Evolutionary conservation across 345 rosid genomes (phyloP).

Genomic region (Erucastrum elatum): DNA sequence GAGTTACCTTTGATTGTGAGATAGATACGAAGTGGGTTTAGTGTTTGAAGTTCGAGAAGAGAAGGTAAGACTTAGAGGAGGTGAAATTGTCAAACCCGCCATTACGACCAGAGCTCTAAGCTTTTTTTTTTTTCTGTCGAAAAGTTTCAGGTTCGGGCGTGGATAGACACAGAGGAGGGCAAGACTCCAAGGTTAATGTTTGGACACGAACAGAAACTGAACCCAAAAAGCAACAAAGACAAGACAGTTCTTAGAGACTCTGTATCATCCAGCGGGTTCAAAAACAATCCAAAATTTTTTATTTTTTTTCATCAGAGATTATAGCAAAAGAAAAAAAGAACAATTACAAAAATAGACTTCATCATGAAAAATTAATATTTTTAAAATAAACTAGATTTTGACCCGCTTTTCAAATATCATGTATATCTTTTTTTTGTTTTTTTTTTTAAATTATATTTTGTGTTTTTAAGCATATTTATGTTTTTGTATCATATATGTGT

Average conservation of each 20-base stretch:
- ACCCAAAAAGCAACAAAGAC: slow-evolving; percentile 10
- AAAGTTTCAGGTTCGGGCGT: slow-evolving; percentile 20
- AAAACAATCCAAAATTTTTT: background rate
- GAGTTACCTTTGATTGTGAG: slow-evolving; percentile 44
- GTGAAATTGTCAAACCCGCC: slow-evolving; percentile 54
- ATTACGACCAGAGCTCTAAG: slow-evolving; percentile 37
- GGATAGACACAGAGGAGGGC: slow-evolving; percentile 35
- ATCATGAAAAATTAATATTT: too few relatives aligned
- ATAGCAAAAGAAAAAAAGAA: too few relatives aligned
- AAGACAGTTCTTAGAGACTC: slow-evolving; percentile 2
- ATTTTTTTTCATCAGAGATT: background rate
- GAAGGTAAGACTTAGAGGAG: slow-evolving; percentile 39
- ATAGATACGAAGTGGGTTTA: slow-evolving; percentile 27
- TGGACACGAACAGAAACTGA: slow-evolving; percentile 29
- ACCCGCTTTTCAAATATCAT: too few relatives aligned
- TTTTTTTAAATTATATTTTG: too few relatives aligned
- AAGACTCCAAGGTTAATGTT: slow-evolving; percentile 18
- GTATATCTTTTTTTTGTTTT: too few relatives aligned
- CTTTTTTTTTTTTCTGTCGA: background rate
- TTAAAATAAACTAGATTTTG: too few relatives aligned
- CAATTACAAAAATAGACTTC: too few relatives aligned
- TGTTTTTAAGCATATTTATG: too few relatives aligned
- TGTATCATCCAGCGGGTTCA: background rate
- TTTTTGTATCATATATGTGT: too few relatives aligned
- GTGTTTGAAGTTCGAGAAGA: slow-evolving; percentile 38